These are phyloP conservation scores for Sclerotinia borealis DNA, from an alignment of 2,329 filamentous ascomycete species.

Conservation along the genomic window DNA sequence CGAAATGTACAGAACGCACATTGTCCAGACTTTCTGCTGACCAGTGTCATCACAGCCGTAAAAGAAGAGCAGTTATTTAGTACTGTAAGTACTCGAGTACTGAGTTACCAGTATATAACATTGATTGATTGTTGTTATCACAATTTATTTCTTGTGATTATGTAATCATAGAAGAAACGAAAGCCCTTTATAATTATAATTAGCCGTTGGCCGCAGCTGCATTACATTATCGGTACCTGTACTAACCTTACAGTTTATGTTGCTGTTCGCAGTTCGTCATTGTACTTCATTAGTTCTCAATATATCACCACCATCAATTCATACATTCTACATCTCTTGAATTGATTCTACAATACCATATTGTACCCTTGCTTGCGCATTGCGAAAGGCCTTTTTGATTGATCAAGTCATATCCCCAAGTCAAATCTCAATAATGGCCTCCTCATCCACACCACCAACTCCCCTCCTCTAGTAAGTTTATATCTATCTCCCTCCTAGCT, in stretches of 20 bases:
- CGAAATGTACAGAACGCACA: constrained; percentile 39
- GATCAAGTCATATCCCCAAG: too few relatives aligned
- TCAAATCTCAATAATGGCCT: constrained; percentile 50
- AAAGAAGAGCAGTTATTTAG: not conserved
- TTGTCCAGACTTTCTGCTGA: constrained; percentile 32
- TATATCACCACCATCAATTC: not conserved
- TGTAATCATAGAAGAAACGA: not conserved
- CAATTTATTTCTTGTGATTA: not conserved
- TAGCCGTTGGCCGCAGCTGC: not conserved
- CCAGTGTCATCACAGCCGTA: constrained; percentile 36
- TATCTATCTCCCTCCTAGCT: not conserved
- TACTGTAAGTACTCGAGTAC: not conserved
- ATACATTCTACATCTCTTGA: not conserved
- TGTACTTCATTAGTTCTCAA: not conserved
- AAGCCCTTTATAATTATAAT: too few relatives aligned
- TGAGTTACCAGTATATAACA: too few relatives aligned
- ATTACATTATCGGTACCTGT: too few relatives aligned
- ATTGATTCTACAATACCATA: not conserved
- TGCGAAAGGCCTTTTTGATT: not conserved
- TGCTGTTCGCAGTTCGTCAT: too few relatives aligned
- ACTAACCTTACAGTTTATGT: too few relatives aligned
- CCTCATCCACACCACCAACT: constrained; percentile 60
- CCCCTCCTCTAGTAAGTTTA: constrained; percentile 64
- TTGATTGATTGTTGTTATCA: too few relatives aligned
- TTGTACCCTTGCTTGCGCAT: not conserved